Evolutionary conservation across 139 green algal genomes (phyloP).

Genomic region (Microglena sp.): DNA sequence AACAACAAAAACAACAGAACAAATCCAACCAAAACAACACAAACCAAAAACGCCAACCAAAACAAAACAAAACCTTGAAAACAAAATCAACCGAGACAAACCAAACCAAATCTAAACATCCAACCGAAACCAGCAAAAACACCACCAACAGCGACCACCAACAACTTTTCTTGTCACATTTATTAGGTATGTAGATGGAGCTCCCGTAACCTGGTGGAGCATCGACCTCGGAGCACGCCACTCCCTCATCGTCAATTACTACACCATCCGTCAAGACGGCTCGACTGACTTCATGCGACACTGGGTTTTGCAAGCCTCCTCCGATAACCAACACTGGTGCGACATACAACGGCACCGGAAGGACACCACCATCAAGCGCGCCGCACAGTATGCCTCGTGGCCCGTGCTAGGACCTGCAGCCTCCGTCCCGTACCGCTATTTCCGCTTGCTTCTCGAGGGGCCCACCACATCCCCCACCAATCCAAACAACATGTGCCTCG

Average conservation of each 20-base stretch:
- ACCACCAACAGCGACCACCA: background rate
- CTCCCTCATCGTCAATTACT: constrained; percentile 65
- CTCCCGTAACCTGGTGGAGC: constrained; percentile 52
- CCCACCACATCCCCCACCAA: constrained; percentile 23
- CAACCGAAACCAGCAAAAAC: background rate
- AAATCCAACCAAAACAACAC: too few relatives aligned
- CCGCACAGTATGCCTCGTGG: constrained; percentile 73
- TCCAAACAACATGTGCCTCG: constrained; percentile 50
- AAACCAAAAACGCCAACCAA: background rate
- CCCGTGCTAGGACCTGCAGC: constrained; percentile 51
- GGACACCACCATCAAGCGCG: constrained; percentile 52
- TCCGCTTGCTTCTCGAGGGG: constrained; percentile 57
- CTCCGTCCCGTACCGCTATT: constrained; percentile 50
- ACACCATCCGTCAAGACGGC: constrained; percentile 73
- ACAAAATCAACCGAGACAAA: background rate
- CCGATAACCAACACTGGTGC: background rate
- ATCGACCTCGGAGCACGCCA: constrained; percentile 62
- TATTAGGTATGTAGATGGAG: constrained; percentile 18
- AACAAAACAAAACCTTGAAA: background rate
- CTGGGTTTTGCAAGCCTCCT: constrained; percentile 62
- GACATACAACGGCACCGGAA: background rate
- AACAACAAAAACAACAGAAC: too few relatives aligned
- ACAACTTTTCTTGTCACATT: background rate
- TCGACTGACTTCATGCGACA: constrained; percentile 56
- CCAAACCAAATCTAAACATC: background rate